A percentile compares a stretch with the other conserved stretches of the same genome.
Conservation (phyloP, 176 grass and related monocot species). For the Oryza coarctata region DNA sequence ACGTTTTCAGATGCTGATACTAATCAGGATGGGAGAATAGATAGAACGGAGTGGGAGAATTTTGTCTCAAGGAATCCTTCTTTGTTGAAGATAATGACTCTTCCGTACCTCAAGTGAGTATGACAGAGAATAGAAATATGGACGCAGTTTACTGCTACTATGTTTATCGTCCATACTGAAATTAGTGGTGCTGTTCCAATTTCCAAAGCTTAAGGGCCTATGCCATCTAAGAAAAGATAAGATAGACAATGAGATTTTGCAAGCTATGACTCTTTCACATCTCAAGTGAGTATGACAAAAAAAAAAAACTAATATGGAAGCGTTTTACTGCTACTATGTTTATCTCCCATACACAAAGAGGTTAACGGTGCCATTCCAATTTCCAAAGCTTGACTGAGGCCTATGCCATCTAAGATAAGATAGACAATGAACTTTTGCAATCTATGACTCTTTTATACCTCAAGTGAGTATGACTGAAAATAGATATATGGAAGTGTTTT, state of each 20-base stretch:
- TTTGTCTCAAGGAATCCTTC: conserved; percentile 92
- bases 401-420: background rate
- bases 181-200: background rate
- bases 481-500: conserved; percentile 22
- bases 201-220: conserved; percentile 3
- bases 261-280: conserved; percentile 78
- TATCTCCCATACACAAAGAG: background rate
- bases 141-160: background rate
- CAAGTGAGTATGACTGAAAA: conserved; percentile 53
- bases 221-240: background rate
- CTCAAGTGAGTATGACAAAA: conserved; percentile 67
- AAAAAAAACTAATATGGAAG: conserved; percentile 10
- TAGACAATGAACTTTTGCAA: background rate
- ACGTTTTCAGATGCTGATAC: conserved; percentile 90
- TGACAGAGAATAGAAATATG: conserved; percentile 5
- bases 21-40: conserved; percentile 93
- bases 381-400: conserved; percentile 6
- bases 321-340: background rate
- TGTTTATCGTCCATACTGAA: background rate
- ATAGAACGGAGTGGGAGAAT: conserved; percentile 84
- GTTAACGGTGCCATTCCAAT: background rate
- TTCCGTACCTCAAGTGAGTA: conserved; percentile 92
- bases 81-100: conserved; percentile 97
- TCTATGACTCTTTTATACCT: conserved; percentile 92
- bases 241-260: background rate